These are phyloP conservation scores for Erodium trifolium DNA, from an alignment of 441 rosid genomes.

Conservation along the genomic window DNA sequence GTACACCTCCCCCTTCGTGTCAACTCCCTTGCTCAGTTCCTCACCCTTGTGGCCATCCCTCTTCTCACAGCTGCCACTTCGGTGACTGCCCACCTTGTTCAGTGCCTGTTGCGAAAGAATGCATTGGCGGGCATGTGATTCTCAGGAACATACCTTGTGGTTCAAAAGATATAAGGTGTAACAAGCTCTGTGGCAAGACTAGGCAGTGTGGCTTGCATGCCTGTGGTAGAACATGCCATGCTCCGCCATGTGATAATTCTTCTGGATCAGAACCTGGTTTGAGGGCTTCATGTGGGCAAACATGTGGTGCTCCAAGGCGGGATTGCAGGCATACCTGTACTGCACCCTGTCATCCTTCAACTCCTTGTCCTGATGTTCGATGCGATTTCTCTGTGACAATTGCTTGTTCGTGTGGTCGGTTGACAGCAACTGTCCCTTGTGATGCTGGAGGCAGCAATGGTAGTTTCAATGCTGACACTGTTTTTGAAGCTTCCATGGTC, in stretches of 20 bases:
- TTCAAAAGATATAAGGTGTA: constrained; percentile 87
- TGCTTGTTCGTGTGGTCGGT: constrained; percentile 78
- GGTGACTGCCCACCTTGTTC: constrained; percentile 98
- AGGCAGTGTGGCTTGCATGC: constrained; percentile 96
- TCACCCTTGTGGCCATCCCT: constrained; percentile 82
- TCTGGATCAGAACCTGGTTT: constrained; percentile 33
- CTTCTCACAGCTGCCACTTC: constrained; percentile 93
- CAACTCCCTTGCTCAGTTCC: constrained; percentile 76
- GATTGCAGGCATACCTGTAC: constrained; percentile 89
- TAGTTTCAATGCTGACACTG: constrained; percentile 35
- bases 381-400: constrained; percentile 76
- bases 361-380: constrained; percentile 78
- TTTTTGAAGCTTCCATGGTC: constrained; percentile 60
- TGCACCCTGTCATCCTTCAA: constrained; percentile 73
- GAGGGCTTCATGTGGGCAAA: constrained; percentile 84
- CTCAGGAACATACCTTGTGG: constrained; percentile 97
- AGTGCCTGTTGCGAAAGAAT: constrained; percentile 82
- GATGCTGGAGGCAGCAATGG: constrained; percentile 70
- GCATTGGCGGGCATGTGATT: constrained; percentile 93
- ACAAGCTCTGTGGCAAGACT: constrained; percentile 89
- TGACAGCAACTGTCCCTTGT: constrained; percentile 71
- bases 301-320: constrained; percentile 90
- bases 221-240: constrained; percentile 83
- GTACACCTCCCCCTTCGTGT: constrained; percentile 84
- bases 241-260: constrained; percentile 60